Conservation (phyloP, 1,284 basidiomycete species). For the Sanghuangporus weigelae region DNA sequence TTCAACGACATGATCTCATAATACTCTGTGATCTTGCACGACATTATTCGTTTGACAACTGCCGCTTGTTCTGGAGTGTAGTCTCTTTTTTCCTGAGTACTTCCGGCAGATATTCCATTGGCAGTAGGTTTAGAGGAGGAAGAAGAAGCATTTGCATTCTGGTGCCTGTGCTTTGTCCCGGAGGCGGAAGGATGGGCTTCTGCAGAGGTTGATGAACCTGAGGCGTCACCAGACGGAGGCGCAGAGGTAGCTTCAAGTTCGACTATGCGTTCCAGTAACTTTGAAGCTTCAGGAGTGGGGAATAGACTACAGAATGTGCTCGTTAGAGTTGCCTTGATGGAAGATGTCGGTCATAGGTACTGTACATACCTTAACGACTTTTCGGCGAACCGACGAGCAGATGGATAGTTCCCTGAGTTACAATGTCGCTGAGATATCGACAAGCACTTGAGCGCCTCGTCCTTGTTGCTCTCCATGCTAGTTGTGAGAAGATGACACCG, state of each 20-base stretch:
- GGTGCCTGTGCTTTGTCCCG: slow-evolving; percentile 53
- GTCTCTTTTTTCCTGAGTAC: slow-evolving; percentile 69
- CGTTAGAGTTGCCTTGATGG: not conserved
- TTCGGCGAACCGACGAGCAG: slow-evolving; percentile 86
- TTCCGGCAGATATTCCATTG: slow-evolving; percentile 47
- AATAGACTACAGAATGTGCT: slow-evolving; percentile 48
- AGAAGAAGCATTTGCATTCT: slow-evolving; percentile 24
- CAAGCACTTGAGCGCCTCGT: slow-evolving; percentile 81
- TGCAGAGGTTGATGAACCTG: slow-evolving; percentile 41
- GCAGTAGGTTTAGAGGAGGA: slow-evolving; percentile 29
- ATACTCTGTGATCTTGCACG: slow-evolving; percentile 87
- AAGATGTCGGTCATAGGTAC: not conserved
- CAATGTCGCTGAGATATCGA: slow-evolving; percentile 72
- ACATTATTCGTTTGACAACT: slow-evolving; percentile 83
- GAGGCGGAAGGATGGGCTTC: slow-evolving; percentile 66
- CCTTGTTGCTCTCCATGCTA: slow-evolving; percentile 83
- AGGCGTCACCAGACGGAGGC: slow-evolving; percentile 29
- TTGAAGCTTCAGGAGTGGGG: slow-evolving; percentile 73
- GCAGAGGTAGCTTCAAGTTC: slow-evolving; percentile 34
- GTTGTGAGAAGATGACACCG: not conserved
- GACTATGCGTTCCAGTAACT: slow-evolving; percentile 59
- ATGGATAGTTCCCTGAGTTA: slow-evolving; percentile 63
- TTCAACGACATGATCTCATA: slow-evolving; percentile 90
- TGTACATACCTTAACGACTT: slow-evolving; percentile 62
- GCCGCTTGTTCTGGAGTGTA: slow-evolving; percentile 84